Evolutionary conservation across 352 stramenopile species (phyloP).

Genomic region (Albugo laibachii): DNA sequence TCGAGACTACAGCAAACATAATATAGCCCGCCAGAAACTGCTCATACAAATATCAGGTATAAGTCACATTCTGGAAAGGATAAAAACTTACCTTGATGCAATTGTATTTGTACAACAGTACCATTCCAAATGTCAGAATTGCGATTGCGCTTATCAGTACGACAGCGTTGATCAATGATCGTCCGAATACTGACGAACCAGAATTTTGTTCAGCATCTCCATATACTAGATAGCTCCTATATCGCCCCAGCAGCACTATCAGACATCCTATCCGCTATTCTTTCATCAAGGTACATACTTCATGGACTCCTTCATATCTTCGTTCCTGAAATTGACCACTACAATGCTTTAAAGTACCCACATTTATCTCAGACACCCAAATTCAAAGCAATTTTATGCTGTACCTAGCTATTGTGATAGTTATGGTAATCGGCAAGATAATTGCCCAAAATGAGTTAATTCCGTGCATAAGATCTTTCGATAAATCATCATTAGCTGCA

Average conservation of each 20-base stretch:
- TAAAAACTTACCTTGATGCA: slow-evolving; percentile 33
- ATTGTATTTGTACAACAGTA: slow-evolving; percentile 79
- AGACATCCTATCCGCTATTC: background rate
- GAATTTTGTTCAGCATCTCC: slow-evolving; percentile 24
- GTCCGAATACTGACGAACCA: slow-evolving; percentile 20
- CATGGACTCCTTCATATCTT: slow-evolving; percentile 59
- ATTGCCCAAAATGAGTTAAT: slow-evolving; percentile 80
- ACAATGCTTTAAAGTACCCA: slow-evolving; percentile 20
- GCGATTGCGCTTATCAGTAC: slow-evolving; percentile 79
- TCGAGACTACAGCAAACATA: slow-evolving; percentile 74
- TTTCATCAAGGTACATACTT: slow-evolving; percentile 11
- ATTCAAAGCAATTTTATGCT: background rate
- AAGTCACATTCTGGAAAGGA: background rate
- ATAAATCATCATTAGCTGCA: slow-evolving; percentile 8
- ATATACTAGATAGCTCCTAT: slow-evolving; percentile 61
- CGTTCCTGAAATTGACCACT: slow-evolving; percentile 69
- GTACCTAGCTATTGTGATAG: slow-evolving; percentile 47
- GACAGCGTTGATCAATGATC: slow-evolving; percentile 71
- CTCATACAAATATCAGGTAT: slow-evolving; percentile 1
- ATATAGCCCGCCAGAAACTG: slow-evolving; percentile 70
- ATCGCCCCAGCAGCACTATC: background rate
- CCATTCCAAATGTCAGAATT: slow-evolving; percentile 76
- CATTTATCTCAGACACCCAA: background rate
- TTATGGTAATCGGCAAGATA: slow-evolving; percentile 60
- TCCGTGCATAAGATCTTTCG: slow-evolving; percentile 65